A percentile compares a stretch with the other conserved stretches of the same genome.
Evolutionary conservation across 2,329 filamentous ascomycete genomes (phyloP).

Genomic region (Fusarium piperis): DNA sequence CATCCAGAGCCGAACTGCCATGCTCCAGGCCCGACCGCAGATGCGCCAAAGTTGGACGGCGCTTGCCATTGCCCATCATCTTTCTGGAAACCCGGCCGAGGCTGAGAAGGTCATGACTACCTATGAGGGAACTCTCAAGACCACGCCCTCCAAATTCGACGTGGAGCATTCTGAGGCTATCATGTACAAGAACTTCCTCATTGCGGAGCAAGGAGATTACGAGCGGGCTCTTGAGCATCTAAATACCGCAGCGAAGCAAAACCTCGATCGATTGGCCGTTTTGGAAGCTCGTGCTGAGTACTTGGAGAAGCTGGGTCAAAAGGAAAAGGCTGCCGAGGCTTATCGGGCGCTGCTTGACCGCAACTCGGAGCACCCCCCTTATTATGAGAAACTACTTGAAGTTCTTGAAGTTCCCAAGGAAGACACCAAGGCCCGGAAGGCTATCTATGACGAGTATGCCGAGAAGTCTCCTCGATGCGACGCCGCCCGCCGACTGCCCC

Average conservation of each 20-base stretch:
- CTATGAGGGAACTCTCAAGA: conserved; percentile 93
- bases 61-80: conserved; percentile 91
- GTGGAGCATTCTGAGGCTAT: conserved; percentile 93
- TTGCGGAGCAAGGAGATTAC: conserved; percentile 87
- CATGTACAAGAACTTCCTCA: conserved; percentile 95
- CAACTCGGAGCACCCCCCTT: conserved; percentile 86
- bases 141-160: conserved; percentile 78
- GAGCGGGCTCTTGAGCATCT: conserved; percentile 88
- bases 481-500: conserved; percentile 83
- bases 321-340: conserved; percentile 81
- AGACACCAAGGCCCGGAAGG: conserved; percentile 72
- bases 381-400: conserved; percentile 82
- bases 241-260: conserved; percentile 78
- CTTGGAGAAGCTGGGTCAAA: conserved; percentile 78
- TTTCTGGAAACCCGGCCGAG: conserved; percentile 84
- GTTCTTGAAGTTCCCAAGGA: conserved; percentile 69
- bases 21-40: conserved; percentile 85
- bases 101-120: conserved; percentile 92
- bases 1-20: conserved; percentile 85
- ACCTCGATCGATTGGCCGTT: conserved; percentile 84
- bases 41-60: conserved; percentile 96
- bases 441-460: conserved; percentile 80
- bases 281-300: conserved; percentile 90
- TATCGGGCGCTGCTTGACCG: conserved; percentile 85
- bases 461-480: conserved; percentile 85